A percentile compares a stretch with the other conserved stretches of the same genome.
Evolutionary conservation across 2,329 filamentous ascomycete species (phyloP).

Genomic region (Rutstroemia sp.): DNA sequence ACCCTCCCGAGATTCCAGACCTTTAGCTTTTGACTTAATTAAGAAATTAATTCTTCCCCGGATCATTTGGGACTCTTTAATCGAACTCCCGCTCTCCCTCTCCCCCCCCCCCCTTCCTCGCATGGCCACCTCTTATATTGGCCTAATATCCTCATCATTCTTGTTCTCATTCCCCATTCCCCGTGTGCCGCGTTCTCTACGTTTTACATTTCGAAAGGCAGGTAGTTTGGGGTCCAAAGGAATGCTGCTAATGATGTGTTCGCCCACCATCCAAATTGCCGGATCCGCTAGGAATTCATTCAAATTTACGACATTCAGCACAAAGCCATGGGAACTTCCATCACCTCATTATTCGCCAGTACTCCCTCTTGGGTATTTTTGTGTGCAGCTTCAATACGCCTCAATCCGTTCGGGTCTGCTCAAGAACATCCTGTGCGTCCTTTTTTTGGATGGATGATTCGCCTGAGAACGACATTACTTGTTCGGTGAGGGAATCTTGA

Average conservation of each 20-base stretch:
- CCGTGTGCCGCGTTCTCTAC: not conserved
- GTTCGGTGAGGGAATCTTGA: not conserved
- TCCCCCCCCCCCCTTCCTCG: too few species aligned
- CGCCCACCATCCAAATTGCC: not conserved
- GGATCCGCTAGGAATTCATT: conserved; percentile 5
- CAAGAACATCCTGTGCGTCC: too few species aligned
- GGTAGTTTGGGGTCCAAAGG: conserved; percentile 1
- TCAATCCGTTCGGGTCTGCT: not conserved
- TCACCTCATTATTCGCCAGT: not conserved
- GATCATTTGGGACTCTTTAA: too few species aligned
- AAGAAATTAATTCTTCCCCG: too few species aligned
- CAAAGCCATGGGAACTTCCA: not conserved
- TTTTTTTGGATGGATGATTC: too few species aligned
- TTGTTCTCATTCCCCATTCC: not conserved
- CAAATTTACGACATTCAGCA: conserved; percentile 1
- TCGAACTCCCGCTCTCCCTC: too few species aligned
- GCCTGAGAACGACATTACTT: not conserved
- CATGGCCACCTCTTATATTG: too few species aligned
- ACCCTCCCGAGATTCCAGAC: not conserved
- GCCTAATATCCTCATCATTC: not conserved
- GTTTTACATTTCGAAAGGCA: not conserved
- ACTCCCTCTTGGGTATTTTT: not conserved
- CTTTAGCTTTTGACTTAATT: not conserved
- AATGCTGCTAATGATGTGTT: conserved; percentile 1
- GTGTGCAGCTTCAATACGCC: not conserved